Conservation (phyloP, 2,329 filamentous ascomycete species). For the Fusarium agapanthi region DNA sequence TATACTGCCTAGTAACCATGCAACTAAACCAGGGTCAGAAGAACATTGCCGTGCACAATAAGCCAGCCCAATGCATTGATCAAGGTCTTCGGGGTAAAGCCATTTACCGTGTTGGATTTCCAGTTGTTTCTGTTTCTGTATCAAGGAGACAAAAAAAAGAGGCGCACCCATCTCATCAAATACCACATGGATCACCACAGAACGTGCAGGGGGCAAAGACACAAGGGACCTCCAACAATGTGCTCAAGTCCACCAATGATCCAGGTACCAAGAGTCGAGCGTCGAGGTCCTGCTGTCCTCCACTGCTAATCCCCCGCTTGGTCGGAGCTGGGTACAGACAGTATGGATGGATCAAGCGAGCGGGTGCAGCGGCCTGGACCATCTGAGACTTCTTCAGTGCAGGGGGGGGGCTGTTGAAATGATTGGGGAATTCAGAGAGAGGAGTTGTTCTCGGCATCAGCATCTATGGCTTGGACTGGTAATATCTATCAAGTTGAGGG, state of each 20-base stretch:
- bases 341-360: conserved; percentile 4
- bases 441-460: background rate
- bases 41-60: background rate
- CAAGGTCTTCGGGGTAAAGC: background rate
- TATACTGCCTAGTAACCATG: background rate
- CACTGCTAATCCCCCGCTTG: conserved; percentile 26
- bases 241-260: conserved; percentile 33
- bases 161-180: conserved; percentile 3
- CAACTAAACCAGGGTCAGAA: background rate
- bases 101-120: background rate
- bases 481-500: conserved; percentile 1
- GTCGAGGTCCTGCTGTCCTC: conserved; percentile 5
- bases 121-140: background rate
- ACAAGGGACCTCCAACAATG: conserved; percentile 32
- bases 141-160: background rate
- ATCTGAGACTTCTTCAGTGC: conserved; percentile 25
- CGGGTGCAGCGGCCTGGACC: conserved; percentile 29
- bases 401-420: background rate
- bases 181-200: conserved; percentile 18
- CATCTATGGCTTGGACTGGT: conserved; percentile 2
- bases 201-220: background rate
- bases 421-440: conserved; percentile 2
- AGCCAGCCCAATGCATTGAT: background rate
- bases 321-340: conserved; percentile 8
- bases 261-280: conserved; percentile 30